Evolutionary conservation across 176 grass and related monocot species (phyloP).

Genomic region (Calamus simplicifolius): DNA sequence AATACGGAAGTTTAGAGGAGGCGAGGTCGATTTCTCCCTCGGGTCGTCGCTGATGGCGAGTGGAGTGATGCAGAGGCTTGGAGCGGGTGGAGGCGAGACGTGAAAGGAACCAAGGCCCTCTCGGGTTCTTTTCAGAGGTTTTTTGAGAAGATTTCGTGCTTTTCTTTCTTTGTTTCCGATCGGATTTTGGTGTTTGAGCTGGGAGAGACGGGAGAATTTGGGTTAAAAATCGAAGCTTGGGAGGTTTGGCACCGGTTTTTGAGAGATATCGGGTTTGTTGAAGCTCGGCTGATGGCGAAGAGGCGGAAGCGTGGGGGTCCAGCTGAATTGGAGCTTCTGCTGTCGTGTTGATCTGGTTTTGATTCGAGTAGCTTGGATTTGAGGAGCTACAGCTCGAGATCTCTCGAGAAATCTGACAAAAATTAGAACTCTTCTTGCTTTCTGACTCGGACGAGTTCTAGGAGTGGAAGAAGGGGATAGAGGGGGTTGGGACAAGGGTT

Average conservation of each 20-base stretch:
- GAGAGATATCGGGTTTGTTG: neutral
- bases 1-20: slow-evolving; percentile 3
- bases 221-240: neutral
- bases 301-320: slow-evolving; percentile 29
- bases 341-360: slow-evolving; percentile 5
- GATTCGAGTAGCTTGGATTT: neutral
- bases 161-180: neutral
- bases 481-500: no score
- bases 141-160: neutral
- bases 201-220: neutral
- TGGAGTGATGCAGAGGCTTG: slow-evolving; percentile 12
- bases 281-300: slow-evolving; percentile 34
- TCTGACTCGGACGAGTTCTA: no score
- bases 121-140: no score
- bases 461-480: no score
- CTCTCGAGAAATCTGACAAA: no score
- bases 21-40: slow-evolving; percentile 14
- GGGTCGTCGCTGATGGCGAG: slow-evolving; percentile 26
- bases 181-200: neutral
- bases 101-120: no score
- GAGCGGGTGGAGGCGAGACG: neutral
- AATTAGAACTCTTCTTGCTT: no score
- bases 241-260: neutral
- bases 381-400: no score
- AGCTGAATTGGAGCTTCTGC: neutral